These are phyloP conservation scores for Nakazawaea pomicola DNA, from an alignment of 805 yeast genomes.

Conservation along the genomic window DNA sequence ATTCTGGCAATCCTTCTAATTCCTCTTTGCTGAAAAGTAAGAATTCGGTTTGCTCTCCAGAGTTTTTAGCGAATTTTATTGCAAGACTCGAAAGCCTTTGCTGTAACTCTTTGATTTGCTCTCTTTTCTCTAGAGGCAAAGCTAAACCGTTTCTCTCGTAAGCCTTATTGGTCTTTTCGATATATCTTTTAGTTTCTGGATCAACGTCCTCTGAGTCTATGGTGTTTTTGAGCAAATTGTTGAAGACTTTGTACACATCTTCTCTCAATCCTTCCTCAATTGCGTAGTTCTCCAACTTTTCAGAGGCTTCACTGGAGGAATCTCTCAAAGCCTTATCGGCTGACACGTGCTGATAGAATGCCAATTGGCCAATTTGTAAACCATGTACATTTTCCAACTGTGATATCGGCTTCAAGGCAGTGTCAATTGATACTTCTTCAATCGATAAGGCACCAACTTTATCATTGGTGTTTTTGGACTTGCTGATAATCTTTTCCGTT, in stretches of 20 bases:
- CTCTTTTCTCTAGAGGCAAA: slow-evolving; percentile 48
- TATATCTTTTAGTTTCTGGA: slow-evolving; percentile 50
- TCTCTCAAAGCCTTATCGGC: slow-evolving; percentile 60
- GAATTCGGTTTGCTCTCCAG: slow-evolving; percentile 66
- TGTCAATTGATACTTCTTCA: slow-evolving; percentile 49
- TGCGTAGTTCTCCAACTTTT: slow-evolving; percentile 45
- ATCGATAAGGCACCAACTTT: slow-evolving; percentile 36
- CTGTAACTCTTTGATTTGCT: slow-evolving; percentile 51
- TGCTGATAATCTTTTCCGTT: slow-evolving; percentile 40
- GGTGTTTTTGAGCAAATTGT: slow-evolving; percentile 41
- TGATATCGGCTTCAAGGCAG: slow-evolving; percentile 49
- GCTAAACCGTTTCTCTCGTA: slow-evolving; percentile 69
- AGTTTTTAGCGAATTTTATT: slow-evolving; percentile 55
- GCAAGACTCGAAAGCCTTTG: slow-evolving; percentile 54
- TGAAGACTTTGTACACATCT: slow-evolving; percentile 59
- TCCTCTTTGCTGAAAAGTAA: slow-evolving; percentile 58
- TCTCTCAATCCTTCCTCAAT: slow-evolving; percentile 65
- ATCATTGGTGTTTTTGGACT: slow-evolving; percentile 45
- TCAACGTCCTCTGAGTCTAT: slow-evolving; percentile 31
- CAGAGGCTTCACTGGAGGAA: slow-evolving; percentile 62
- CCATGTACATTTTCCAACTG: slow-evolving; percentile 44
- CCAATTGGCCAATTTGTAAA: slow-evolving; percentile 43
- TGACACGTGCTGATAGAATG: slow-evolving; percentile 73
- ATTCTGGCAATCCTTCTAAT: slow-evolving; percentile 69
- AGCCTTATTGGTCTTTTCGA: slow-evolving; percentile 51